Base-by-base conservation (phyloP, 805 yeast species). In the Dipodascus geniculatus region DNA sequence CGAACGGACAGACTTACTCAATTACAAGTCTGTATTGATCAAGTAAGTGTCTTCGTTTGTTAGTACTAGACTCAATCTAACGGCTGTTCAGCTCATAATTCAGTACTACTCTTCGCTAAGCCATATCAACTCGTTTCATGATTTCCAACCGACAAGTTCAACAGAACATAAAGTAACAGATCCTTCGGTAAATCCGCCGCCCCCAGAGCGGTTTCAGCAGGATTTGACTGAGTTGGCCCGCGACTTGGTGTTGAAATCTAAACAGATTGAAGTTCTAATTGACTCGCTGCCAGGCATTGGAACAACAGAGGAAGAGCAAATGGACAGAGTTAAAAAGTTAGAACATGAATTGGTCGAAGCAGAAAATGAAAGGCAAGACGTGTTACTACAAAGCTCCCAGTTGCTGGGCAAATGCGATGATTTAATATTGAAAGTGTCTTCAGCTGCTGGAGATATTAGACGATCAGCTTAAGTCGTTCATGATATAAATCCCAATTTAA, bases 301-400 rank as follows among this genome's bases (percentile, higher is more conserved):
- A 6, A 90, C 85, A 0, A 80, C 90, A 1, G 85, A 86, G 22
- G 78, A 75, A 48, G 83, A 80, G 53, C 98, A 90, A 67, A 65
- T 89, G 65, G 68, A 71, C 23, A 75, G 76, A 55, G 85, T 91
- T 17, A 71, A 78, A 23, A 87, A 85, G 51, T 72, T 91, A 31
- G 69, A 72, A 48, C 66, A 71, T 2, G 86, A 82, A 53, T 91
- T 99, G 98, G 80, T 78, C 0, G 77, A 76, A 51, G 73, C 71
- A 14, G 70, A 93, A 48, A 52, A n/a, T 69, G 74, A 11, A 86
- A 85, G 54, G 97, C 98, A 1, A 70, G 91, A 48, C 83, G 82
- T 56, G 87, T 91, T 31, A 79, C 98, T 59, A 98, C 93, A 71
- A 99, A 99, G 56, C 99, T 98, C 0, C 87, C 97, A 0, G 89